Percentiles rank a stretch among this genome's conserved stretches.
Evolutionary conservation across 345 rosid genomes (phyloP).

Genomic region (Eucalyptus victrix): DNA sequence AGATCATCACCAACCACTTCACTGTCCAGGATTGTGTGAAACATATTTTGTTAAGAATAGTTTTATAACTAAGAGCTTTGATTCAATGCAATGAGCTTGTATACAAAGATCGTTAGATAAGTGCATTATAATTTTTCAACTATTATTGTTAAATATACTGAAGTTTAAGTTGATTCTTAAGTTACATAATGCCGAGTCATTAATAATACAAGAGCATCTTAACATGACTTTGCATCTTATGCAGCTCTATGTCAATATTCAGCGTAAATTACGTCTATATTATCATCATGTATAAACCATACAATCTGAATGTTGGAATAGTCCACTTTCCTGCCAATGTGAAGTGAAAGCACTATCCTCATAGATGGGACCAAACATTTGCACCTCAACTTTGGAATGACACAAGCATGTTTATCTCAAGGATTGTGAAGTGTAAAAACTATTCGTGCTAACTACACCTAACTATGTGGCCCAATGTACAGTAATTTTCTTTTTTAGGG

Average conservation of each 20-base stretch:
- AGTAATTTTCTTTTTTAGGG: not conserved
- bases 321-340: not conserved
- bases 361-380: accelerated
- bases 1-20: too few species aligned
- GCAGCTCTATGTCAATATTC: not conserved
- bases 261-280: not conserved
- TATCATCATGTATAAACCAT: not conserved
- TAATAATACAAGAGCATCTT: not conserved
- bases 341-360: not conserved
- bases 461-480: not conserved
- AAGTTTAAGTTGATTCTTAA: not conserved
- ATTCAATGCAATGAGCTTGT: too few species aligned
- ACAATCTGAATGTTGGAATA: not conserved
- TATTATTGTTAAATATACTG: not conserved
- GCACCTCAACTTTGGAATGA: not conserved
- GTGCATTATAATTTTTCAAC: not conserved
- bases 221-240: not conserved
- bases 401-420: not conserved
- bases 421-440: not conserved
- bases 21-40: too few species aligned
- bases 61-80: too few species aligned
- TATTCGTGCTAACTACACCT: not conserved
- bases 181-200: not conserved
- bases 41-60: too few species aligned
- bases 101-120: not conserved